A percentile compares a stretch with the other conserved stretches of the same genome.
Evolutionary conservation across 345 rosid genomes (phyloP).

Genomic region (Triadica sebifera): DNA sequence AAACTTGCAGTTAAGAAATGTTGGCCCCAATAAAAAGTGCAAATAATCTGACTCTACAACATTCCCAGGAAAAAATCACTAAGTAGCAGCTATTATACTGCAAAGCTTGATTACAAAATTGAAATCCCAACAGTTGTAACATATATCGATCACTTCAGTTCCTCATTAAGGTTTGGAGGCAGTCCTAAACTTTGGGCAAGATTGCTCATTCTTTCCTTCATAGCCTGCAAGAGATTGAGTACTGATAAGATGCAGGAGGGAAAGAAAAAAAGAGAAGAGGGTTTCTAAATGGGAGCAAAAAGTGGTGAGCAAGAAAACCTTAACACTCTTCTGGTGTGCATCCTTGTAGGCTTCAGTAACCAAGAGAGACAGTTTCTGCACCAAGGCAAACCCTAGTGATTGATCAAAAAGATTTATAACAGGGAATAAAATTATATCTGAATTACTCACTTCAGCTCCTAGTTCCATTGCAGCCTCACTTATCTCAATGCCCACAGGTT

Average conservation of each 20-base stretch:
- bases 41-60: not conserved
- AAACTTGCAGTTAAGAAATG: not conserved
- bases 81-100: not conserved
- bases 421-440: not conserved
- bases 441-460: constrained; percentile 25
- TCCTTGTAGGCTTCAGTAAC: constrained; percentile 29
- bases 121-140: not conserved
- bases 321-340: constrained; percentile 27
- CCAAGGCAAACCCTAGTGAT: not conserved
- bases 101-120: not conserved
- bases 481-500: constrained; percentile 20
- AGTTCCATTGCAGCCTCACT: constrained; percentile 24
- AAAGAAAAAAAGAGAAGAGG: not conserved
- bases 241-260: not conserved
- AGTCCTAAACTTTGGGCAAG: constrained; percentile 27
- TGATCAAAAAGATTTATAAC: not conserved
- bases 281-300: not conserved
- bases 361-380: constrained; percentile 20
- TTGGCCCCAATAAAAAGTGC: not conserved
- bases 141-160: constrained; percentile 6
- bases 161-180: constrained; percentile 26
- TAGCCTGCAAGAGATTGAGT: not conserved
- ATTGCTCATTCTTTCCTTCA: constrained; percentile 19
- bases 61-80: not conserved
- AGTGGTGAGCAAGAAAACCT: not conserved